Conservation (phyloP, 177 flowering plant genomes). For the Tripterygium wilfordii region DNA sequence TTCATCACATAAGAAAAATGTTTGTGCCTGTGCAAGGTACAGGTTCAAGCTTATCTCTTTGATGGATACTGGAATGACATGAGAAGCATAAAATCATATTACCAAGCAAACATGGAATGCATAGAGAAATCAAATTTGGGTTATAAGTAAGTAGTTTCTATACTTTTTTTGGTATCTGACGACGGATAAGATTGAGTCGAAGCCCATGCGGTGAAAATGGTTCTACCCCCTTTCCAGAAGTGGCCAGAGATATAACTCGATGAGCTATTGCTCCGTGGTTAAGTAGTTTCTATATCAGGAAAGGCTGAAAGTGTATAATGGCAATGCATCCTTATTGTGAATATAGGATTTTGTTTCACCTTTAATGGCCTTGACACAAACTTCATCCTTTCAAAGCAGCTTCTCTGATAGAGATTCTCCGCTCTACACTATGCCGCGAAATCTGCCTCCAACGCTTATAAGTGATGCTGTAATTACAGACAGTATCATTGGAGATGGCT, state of each 20-base stretch:
- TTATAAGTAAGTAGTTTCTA: constrained; percentile 52
- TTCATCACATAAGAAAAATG: too few relatives aligned
- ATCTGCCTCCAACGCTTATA: constrained; percentile 65
- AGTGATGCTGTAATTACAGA: constrained; percentile 49
- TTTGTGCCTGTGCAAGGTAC: constrained; percentile 4
- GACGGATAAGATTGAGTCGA: too few relatives aligned
- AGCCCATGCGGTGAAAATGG: too few relatives aligned
- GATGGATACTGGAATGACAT: constrained; percentile 85
- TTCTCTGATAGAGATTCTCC: constrained; percentile 56
- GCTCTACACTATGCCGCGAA: constrained; percentile 63
- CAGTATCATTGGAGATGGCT: constrained; percentile 77
- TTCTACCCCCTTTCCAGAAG: too few relatives aligned
- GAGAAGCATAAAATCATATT: constrained; percentile 64
- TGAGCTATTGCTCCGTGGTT: too few relatives aligned
- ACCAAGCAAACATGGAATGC: constrained; percentile 69
- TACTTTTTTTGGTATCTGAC: too few relatives aligned
- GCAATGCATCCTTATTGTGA: not conserved
- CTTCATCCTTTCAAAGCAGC: constrained; percentile 37
- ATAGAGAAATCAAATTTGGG: constrained; percentile 32
- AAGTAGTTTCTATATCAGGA: constrained; percentile 10
- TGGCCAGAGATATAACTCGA: too few relatives aligned
- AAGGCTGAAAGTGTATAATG: constrained; percentile 13
- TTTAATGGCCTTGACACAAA: too few relatives aligned
- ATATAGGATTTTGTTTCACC: too few relatives aligned
- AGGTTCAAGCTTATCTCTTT: constrained; percentile 58